A percentile compares a stretch with the other conserved stretches of the same genome.
These are phyloP conservation scores for Nannochloropsis salina DNA, from an alignment of 108 stramenopile species.

Conservation along the genomic window DNA sequence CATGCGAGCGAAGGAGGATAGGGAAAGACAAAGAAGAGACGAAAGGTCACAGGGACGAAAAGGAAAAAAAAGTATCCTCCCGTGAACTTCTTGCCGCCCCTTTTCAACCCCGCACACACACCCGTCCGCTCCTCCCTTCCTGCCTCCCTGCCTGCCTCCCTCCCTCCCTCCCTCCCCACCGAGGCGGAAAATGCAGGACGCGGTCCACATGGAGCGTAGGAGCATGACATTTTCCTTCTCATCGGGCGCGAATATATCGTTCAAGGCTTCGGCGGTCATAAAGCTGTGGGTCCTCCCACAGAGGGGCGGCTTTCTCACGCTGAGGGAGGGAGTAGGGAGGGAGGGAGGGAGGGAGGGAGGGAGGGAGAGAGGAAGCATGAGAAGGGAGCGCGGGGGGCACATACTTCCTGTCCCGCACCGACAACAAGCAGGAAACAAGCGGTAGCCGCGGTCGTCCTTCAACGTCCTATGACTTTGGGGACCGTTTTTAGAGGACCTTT, in stretches of 20 bases:
- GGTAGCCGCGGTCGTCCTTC: background rate
- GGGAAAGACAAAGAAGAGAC: no score
- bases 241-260: background rate
- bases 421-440: background rate
- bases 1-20: no score
- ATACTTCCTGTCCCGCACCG: no score
- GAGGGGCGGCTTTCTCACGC: background rate
- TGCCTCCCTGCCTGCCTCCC: background rate
- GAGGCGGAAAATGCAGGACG: background rate
- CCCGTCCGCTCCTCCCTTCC: background rate
- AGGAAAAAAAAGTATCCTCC: background rate
- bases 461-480: no score
- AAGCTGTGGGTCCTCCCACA: background rate
- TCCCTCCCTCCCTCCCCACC: background rate
- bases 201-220: conserved; percentile 1
- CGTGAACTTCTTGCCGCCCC: background rate
- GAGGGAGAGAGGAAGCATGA: background rate
- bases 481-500: no score
- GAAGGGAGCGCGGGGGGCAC: no score
- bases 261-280: background rate
- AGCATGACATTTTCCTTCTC: conserved; percentile 6
- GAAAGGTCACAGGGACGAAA: background rate
- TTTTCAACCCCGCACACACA: background rate
- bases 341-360: background rate
- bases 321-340: background rate